Conservation (phyloP, 148 eudicot genomes). For the Heliosperma pusillum region DNA sequence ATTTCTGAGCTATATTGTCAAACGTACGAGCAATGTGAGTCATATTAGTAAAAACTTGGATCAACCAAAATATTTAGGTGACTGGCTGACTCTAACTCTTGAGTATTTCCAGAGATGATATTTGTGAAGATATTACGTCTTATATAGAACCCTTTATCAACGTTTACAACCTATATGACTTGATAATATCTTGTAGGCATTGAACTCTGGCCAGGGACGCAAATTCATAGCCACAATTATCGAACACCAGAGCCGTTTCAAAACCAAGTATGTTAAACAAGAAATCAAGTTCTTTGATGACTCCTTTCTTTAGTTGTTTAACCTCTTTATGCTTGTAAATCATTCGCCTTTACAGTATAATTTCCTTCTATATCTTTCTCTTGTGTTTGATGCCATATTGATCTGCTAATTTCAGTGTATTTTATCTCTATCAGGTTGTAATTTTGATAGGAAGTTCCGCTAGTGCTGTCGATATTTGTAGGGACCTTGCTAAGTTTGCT, state of each 20-base stretch:
- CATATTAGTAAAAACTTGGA: not conserved
- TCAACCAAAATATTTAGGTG: not conserved
- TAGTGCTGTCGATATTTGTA: slow-evolving; percentile 78
- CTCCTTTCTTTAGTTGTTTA: not conserved
- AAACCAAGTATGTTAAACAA: slow-evolving; percentile 51
- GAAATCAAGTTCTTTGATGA: not conserved
- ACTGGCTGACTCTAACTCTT: not conserved
- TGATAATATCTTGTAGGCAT: slow-evolving; percentile 43
- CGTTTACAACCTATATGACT: not conserved
- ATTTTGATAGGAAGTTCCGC: slow-evolving; percentile 81
- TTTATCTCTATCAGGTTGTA: slow-evolving; percentile 48
- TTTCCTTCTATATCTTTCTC: not conserved
- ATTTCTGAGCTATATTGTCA: not conserved
- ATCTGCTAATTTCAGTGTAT: not conserved
- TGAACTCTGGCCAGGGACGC: slow-evolving; percentile 81
- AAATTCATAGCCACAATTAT: slow-evolving; percentile 96
- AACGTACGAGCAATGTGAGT: not conserved
- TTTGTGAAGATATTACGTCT: not conserved
- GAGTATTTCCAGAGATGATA: not conserved
- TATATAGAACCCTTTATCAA: not conserved
- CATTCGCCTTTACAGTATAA: not conserved
- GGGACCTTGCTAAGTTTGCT: slow-evolving; percentile 69
- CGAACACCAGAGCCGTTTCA: slow-evolving; percentile 70
- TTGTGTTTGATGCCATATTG: not conserved
- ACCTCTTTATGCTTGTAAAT: not conserved